Conservation (phyloP, 306 rosid species). For the Cicer chorassanicum region DNA sequence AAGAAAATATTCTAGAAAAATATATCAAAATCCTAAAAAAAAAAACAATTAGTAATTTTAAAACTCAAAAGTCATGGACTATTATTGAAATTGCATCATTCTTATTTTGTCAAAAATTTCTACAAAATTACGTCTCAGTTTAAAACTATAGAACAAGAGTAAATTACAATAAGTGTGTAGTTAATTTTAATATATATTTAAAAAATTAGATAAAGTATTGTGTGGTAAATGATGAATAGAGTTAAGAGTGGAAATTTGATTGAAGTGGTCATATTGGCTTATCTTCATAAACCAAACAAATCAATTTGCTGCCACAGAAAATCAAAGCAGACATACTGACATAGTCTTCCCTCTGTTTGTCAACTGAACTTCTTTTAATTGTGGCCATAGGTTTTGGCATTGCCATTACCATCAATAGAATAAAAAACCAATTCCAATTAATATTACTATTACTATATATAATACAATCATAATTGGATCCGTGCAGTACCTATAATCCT, state of each 20-base stretch:
- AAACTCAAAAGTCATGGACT: too few species aligned
- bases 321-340: slow-evolving; percentile 20
- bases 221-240: slow-evolving; percentile 7
- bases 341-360: slow-evolving; percentile 18
- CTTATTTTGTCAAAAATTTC: too few species aligned
- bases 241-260: background rate
- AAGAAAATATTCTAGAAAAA: background rate
- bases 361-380: slow-evolving; percentile 37
- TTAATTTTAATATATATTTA: background rate
- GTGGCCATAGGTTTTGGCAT: slow-evolving; percentile 30
- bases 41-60: slow-evolving; percentile 3
- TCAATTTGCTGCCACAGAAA: slow-evolving; percentile 36
- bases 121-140: too few species aligned
- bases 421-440: slow-evolving; percentile 5
- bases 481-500: slow-evolving; percentile 3
- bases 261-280: slow-evolving; percentile 12
- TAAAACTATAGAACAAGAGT: background rate
- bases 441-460: slow-evolving; percentile 14
- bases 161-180: background rate
- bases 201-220: background rate
- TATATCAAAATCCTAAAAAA: slow-evolving; percentile 1
- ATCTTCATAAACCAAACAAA: slow-evolving; percentile 35
- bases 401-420: slow-evolving; percentile 7
- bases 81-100: too few species aligned
- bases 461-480: slow-evolving; percentile 1